phyloP scores from a whole-genome alignment of 169 alveolate species.

The Gregarina niphandrodes region DNA sequence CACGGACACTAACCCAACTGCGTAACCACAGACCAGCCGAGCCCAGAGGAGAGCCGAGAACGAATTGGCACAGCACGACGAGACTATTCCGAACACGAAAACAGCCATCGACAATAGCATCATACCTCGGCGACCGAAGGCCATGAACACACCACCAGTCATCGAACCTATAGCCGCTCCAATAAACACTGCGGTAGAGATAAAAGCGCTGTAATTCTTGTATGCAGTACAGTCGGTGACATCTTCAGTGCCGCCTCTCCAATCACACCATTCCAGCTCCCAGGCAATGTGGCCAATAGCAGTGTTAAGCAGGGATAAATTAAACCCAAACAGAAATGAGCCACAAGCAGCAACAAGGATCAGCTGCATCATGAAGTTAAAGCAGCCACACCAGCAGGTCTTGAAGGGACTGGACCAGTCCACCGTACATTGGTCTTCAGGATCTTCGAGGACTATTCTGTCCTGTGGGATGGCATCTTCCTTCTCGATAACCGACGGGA shows the following conservation, averaged over 20 bases:
- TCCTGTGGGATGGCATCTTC: no score
- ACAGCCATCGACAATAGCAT: slow-evolving; percentile 6
- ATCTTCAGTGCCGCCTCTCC: neutral
- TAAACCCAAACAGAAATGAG: slow-evolving; percentile 19
- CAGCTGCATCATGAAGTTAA: slow-evolving; percentile 6
- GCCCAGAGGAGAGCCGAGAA: slow-evolving; percentile 25
- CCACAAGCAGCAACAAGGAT: slow-evolving; percentile 13
- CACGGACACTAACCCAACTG: slow-evolving; percentile 34
- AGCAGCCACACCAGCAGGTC: no score
- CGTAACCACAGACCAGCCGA: slow-evolving; percentile 34
- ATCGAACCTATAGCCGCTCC: slow-evolving; percentile 17
- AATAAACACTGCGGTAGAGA: slow-evolving; percentile 8
- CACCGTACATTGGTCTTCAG: no score
- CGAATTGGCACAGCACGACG: slow-evolving; percentile 12
- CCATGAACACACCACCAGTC: slow-evolving; percentile 9
- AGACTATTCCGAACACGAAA: slow-evolving; percentile 7
- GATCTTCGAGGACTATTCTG: no score
- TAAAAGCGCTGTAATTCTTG: slow-evolving; percentile 14
- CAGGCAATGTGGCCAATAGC: slow-evolving; percentile 9
- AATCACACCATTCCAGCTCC: slow-evolving; percentile 19
- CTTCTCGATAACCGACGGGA: no score
- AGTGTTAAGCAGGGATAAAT: slow-evolving; percentile 14
- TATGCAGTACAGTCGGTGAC: slow-evolving; percentile 8
- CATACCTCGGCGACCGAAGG: slow-evolving; percentile 14
- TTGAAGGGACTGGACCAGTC: no score